Percentiles rank a stretch among this genome's conserved stretches.
phyloP scores from a whole-genome alignment of 768 basidiomycete species.

The Suillus subaureus region DNA sequence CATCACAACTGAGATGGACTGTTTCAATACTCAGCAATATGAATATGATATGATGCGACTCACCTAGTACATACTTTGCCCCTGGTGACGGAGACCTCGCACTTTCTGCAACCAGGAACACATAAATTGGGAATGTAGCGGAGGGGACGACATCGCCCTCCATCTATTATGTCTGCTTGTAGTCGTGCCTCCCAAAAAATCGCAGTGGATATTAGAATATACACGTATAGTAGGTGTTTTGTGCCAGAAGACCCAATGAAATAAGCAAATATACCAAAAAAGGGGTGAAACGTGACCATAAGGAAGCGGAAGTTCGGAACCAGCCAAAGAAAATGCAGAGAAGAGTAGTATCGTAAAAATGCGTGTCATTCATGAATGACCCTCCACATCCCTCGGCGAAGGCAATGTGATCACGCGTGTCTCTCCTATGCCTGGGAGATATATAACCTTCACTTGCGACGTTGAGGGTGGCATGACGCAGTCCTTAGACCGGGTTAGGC shows the following conservation, averaged over 20 bases:
- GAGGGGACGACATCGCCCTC: background rate
- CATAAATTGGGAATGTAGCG: background rate
- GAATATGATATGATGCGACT: background rate
- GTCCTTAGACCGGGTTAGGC: background rate
- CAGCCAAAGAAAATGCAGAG: slow-evolving; percentile 9
- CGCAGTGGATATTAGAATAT: background rate
- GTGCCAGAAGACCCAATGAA: slow-evolving; percentile 3
- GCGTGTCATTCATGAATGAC: slow-evolving; percentile 4
- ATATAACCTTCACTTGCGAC: background rate
- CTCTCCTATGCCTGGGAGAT: slow-evolving; percentile 3
- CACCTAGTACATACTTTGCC: background rate
- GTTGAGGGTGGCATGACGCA: slow-evolving; percentile 6
- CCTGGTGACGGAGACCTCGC: background rate
- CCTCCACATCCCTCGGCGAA: slow-evolving; percentile 5
- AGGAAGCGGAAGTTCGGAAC: background rate
- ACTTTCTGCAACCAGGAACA: slow-evolving; percentile 6
- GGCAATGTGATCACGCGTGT: background rate
- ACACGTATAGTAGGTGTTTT: background rate
- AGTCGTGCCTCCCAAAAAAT: background rate
- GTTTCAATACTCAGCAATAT: background rate
- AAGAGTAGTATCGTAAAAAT: slow-evolving; percentile 7
- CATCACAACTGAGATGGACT: background rate
- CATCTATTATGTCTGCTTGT: background rate
- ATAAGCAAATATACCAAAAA: slow-evolving; percentile 1
- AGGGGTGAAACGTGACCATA: background rate